Evolutionary conservation across 306 rosid species (phyloP).

Genomic region (Cajanus cajan): DNA sequence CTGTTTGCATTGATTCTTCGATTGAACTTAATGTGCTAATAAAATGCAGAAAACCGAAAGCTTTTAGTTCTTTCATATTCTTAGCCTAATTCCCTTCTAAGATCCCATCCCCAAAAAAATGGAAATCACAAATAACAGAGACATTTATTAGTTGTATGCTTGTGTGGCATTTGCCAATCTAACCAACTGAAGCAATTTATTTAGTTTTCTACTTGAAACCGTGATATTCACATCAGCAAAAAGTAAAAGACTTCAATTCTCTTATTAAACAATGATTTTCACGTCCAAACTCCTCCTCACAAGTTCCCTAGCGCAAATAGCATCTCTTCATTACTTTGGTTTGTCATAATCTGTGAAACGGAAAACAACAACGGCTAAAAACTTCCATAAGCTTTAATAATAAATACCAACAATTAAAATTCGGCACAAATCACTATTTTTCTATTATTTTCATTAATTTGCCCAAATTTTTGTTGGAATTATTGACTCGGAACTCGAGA

Average conservation of each 20-base stretch:
- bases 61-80: not conserved
- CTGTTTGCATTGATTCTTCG: conserved; percentile 1
- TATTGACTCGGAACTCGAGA: not conserved
- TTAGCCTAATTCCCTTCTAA: not conserved
- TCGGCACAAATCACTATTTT: not conserved
- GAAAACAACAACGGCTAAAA: not conserved
- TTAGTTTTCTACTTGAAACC: not conserved
- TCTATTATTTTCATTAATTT: not conserved
- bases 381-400: not conserved
- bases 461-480: not conserved
- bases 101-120: not conserved
- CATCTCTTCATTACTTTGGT: not conserved
- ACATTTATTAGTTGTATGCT: not conserved
- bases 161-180: not conserved
- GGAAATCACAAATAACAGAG: not conserved
- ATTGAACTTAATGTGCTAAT: not conserved
- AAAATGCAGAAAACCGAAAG: not conserved
- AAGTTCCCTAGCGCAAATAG: not conserved
- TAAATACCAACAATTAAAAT: not conserved
- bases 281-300: not conserved
- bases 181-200: not conserved
- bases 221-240: not conserved
- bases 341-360: not conserved
- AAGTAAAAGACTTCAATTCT: not conserved
- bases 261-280: not conserved